phyloP scores from a whole-genome alignment of 1,284 basidiomycete genomes.

The Irpex sp. region DNA sequence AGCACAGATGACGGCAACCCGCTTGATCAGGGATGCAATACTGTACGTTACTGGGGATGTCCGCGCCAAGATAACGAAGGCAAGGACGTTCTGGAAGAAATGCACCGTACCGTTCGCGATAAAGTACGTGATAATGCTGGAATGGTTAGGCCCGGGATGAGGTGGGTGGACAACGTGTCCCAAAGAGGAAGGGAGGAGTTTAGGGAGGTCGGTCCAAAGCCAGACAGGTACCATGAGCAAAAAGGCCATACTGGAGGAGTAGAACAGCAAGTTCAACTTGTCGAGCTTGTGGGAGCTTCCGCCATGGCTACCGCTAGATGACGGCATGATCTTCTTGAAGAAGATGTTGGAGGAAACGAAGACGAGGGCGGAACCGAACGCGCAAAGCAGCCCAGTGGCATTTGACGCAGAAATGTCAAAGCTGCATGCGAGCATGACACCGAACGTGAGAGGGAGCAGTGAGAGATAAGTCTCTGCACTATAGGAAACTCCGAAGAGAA shows the following conservation, averaged over 20 bases:
- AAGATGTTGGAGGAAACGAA: conserved; percentile 99
- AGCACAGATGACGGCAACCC: conserved; percentile 96
- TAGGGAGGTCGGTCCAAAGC: conserved; percentile 80
- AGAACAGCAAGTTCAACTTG: conserved; percentile 95
- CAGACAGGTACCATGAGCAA: conserved; percentile 93
- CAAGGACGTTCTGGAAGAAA: conserved; percentile 96
- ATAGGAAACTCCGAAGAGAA: conserved; percentile 92
- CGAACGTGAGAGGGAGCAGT: conserved; percentile 89
- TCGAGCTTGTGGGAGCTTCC: conserved; percentile 77
- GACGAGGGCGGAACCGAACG: conserved; percentile 91
- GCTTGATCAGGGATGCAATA: conserved; percentile 96
- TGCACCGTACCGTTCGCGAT: conserved; percentile 94
- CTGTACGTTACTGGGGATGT: conserved; percentile 99
- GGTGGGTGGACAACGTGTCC: conserved; percentile 45
- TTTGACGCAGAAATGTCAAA: conserved; percentile 89
- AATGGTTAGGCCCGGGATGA: conserved; percentile 33
- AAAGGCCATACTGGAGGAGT: conserved; percentile 94
- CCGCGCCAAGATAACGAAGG: conserved; percentile 92
- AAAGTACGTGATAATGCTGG: conserved; percentile 69
- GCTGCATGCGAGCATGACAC: conserved; percentile 97
- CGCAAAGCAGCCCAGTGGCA: conserved; percentile 79
- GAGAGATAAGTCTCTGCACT: conserved; percentile 90
- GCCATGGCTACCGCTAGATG: conserved; percentile 28
- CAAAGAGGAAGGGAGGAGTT: conserved; percentile 49
- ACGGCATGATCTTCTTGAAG: conserved; percentile 97